These are phyloP conservation scores for Botryobasidium botryosum DNA, from an alignment of 768 basidiomycete genomes.

Conservation along the genomic window DNA sequence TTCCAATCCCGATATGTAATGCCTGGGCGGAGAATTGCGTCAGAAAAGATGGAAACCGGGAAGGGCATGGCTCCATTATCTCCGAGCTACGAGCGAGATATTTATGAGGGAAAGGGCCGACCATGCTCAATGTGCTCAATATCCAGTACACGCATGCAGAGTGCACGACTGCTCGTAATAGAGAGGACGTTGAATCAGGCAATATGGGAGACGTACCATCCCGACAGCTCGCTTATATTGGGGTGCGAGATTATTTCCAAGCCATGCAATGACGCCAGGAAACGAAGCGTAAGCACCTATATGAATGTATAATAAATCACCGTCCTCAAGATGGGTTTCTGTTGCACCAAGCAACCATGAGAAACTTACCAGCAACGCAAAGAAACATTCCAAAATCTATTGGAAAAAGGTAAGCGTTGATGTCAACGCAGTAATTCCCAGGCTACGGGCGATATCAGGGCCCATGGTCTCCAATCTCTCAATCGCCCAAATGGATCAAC, in stretches of 20 bases:
- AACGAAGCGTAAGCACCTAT: slow-evolving; percentile 40
- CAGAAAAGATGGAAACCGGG: not conserved
- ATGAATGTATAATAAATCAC: too few species aligned
- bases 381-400: slow-evolving; percentile 50
- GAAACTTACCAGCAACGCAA: slow-evolving; percentile 44
- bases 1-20: slow-evolving; percentile 48
- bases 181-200: not conserved
- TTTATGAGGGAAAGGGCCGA: not conserved
- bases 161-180: not conserved
- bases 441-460: too few species aligned
- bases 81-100: too few species aligned
- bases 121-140: not conserved
- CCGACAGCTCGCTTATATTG: not conserved
- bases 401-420: too few species aligned
- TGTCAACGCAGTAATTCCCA: too few species aligned
- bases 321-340: too few species aligned
- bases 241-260: slow-evolving; percentile 34
- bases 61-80: too few species aligned
- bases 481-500: too few species aligned
- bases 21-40: slow-evolving; percentile 24
- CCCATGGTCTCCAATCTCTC: too few species aligned
- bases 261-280: slow-evolving; percentile 47
- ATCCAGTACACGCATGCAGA: too few species aligned
- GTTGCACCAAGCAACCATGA: too few species aligned
- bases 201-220: not conserved